Conservation (phyloP, 768 basidiomycete species). For the Rhizopogon sp. region DNA sequence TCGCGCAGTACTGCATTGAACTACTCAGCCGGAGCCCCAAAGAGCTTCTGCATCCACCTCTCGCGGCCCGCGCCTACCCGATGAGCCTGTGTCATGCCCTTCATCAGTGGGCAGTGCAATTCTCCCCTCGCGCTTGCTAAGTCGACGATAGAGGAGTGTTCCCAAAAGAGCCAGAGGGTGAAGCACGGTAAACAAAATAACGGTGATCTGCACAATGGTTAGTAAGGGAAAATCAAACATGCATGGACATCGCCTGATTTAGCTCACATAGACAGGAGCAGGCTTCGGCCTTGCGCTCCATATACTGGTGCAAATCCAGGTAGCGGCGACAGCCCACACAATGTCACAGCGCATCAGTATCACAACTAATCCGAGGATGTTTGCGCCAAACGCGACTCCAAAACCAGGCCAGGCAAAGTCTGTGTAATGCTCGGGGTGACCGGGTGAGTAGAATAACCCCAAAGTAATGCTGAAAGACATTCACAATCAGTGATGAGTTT, state of each 20-base stretch:
- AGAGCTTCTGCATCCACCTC: constrained; percentile 39
- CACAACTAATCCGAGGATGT: constrained; percentile 52
- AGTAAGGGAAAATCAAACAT: not conserved
- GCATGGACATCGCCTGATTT: not conserved
- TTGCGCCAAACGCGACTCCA: constrained; percentile 59
- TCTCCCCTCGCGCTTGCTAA: constrained; percentile 22
- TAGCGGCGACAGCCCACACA: constrained; percentile 71
- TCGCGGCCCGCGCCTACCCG: constrained; percentile 22
- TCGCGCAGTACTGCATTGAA: not conserved
- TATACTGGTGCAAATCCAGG: constrained; percentile 67
- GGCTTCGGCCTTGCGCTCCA: constrained; percentile 62
- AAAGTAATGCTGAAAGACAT: constrained; percentile 54
- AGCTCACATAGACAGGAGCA: constrained; percentile 55
- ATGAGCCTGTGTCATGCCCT: constrained; percentile 5
- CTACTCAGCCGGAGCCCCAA: constrained; percentile 26
- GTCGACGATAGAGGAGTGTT: constrained; percentile 34
- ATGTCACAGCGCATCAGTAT: constrained; percentile 57
- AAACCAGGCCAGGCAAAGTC: constrained; percentile 73
- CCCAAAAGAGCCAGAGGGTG: constrained; percentile 58
- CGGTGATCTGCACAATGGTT: constrained; percentile 41
- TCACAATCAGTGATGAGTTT: not conserved
- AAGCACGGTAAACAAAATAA: constrained; percentile 57
- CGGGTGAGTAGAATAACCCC: constrained; percentile 50
- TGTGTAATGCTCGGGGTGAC: constrained; percentile 47
- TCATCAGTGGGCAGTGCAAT: constrained; percentile 38